Percentiles rank a stretch among this genome's conserved stretches.
Evolutionary conservation across 1,284 basidiomycete species (phyloP).

Genomic region (Ceratobasidium theobromae): DNA sequence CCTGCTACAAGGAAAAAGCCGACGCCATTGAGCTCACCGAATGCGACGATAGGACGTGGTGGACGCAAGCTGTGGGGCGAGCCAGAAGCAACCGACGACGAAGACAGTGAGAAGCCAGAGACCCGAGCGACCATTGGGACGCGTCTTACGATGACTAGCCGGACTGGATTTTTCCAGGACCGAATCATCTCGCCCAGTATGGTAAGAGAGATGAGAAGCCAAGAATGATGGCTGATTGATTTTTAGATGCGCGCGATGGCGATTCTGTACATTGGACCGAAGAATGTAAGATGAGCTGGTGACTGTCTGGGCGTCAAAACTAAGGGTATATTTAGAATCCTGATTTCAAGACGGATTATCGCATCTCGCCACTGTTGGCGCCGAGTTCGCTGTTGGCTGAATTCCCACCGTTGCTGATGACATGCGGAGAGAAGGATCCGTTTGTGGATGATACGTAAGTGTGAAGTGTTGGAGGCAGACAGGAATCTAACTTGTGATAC

Average conservation of each 20-base stretch:
- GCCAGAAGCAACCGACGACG: slow-evolving; percentile 16
- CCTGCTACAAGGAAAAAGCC: neutral
- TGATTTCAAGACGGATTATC: slow-evolving; percentile 92
- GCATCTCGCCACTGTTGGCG: slow-evolving; percentile 90
- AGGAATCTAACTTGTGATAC: neutral
- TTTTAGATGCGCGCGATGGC: slow-evolving; percentile 96
- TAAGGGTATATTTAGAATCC: slow-evolving; percentile 61
- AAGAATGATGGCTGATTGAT: neutral
- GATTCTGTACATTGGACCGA: slow-evolving; percentile 92
- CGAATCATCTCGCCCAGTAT: slow-evolving; percentile 88
- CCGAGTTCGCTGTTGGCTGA: slow-evolving; percentile 82
- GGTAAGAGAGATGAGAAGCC: slow-evolving; percentile 56
- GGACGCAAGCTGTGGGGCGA: slow-evolving; percentile 32
- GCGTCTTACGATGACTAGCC: slow-evolving; percentile 91
- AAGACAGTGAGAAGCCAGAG: slow-evolving; percentile 31
- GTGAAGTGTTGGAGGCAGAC: neutral
- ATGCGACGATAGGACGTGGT: slow-evolving; percentile 31
- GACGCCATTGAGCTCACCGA: slow-evolving; percentile 2
- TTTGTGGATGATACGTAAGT: slow-evolving; percentile 84
- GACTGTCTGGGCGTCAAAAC: slow-evolving; percentile 9
- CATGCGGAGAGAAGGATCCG: slow-evolving; percentile 94
- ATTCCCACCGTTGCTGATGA: slow-evolving; percentile 90
- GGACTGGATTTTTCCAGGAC: slow-evolving; percentile 93
- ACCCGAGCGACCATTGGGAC: slow-evolving; percentile 67
- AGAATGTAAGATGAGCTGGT: slow-evolving; percentile 40